Base-by-base conservation (phyloP, 192 early-diverging fungal species). In the Coemansia sp. region DNA sequence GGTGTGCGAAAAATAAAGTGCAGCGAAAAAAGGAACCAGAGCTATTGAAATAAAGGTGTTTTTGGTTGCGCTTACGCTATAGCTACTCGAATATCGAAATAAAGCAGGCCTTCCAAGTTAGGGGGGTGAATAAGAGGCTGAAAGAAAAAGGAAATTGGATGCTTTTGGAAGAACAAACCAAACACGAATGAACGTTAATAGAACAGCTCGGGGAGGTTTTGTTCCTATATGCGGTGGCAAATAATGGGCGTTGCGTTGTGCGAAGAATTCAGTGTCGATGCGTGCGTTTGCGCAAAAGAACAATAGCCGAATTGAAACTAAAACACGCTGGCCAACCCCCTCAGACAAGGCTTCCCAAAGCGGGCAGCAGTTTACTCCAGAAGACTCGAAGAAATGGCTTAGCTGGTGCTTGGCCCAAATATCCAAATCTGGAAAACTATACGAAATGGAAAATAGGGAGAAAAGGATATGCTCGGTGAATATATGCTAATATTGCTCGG, bases 391-490 rank as follows among this genome's bases (percentile, higher is more conserved):
- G 35, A 40, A 40, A 40, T 40, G 35, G 35, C 35, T 40, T 40
- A 40, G 35, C 35, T 16, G n/a, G n/a, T n/a, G n/a, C n/a, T 16
- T 40, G 12, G 35, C 11, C 12, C 7, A 14, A 50, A 50, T 50
- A 50, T 50, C 48, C 25, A 23, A 50, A 50, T 50, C 48, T 50
- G 48, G 48, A 44, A 44, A 44, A 19, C n/a, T 21, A n/a, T n/a
- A n/a, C n/a, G n/a, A n/a, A n/a, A n/a, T n/a, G n/a, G n/a, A 44
- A 44, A 19, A n/a, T 44, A 44, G 42, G 42, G 42, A 44, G 8
- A 28, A 28, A 50, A 50, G 28, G 46, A 25, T 40, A 40, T 40
- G 35, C n/a, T 16, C 14, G n/a, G 35, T n/a, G 14, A 40, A 35
- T 35, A 35, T 35, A 11, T 31, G 30, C 50, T 52, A 31, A 50